Conservation (phyloP, 768 basidiomycete species). For the Agaricus bisporus region DNA sequence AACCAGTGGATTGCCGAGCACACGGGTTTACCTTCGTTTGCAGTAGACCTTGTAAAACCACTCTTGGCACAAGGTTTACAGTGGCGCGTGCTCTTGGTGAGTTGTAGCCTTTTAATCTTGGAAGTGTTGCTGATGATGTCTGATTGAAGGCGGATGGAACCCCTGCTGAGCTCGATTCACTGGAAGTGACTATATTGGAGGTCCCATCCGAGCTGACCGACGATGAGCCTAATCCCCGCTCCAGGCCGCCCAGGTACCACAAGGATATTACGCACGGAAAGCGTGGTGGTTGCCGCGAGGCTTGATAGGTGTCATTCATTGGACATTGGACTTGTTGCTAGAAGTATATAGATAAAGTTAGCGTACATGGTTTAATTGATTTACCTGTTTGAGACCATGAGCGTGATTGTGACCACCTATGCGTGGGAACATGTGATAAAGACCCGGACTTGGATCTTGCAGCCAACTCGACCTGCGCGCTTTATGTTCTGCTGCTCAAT, state of each 20-base stretch:
- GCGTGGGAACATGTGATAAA: background rate
- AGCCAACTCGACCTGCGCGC: background rate
- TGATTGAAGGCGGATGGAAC: background rate
- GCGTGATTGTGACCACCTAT: background rate
- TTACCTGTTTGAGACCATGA: too few relatives aligned
- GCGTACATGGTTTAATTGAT: too few relatives aligned
- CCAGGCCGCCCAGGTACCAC: background rate
- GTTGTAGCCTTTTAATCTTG: background rate
- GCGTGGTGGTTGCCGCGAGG: background rate
- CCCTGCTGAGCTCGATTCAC: background rate
- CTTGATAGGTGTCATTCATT: too few relatives aligned
- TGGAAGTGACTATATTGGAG: background rate
- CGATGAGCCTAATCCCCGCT: background rate
- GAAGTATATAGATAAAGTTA: too few relatives aligned
- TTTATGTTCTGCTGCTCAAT: background rate
- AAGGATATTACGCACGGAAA: background rate
- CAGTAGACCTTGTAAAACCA: conserved; percentile 27
- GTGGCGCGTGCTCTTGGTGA: conserved; percentile 30
- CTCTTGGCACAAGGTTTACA: conserved; percentile 29
- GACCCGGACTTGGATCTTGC: too few relatives aligned
- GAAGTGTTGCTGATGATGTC: background rate
- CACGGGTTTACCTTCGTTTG: conserved; percentile 20
- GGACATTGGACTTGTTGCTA: background rate
- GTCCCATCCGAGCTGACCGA: background rate
- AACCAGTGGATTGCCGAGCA: conserved; percentile 23